phyloP scores from a whole-genome alignment of 805 yeast species.

The Groenewaldozyma salmanticensis region DNA sequence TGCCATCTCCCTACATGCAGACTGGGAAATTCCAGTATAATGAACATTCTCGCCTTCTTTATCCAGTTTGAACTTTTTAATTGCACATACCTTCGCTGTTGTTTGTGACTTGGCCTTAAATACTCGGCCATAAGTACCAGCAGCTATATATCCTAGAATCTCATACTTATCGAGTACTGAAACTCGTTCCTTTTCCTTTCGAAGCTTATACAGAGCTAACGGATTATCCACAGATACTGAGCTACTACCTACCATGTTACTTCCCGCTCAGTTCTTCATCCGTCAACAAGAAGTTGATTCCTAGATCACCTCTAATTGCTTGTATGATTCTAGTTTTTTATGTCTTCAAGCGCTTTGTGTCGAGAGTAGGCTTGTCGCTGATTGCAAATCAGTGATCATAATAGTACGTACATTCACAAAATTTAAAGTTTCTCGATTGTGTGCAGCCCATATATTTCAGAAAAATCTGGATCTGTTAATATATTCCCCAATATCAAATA shows the following conservation, averaged over 20 bases:
- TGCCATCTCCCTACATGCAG: conserved; percentile 95
- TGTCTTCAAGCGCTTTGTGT: too few relatives aligned
- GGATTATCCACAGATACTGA: conserved; percentile 22
- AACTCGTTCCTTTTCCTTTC: conserved; percentile 56
- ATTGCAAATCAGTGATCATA: too few relatives aligned
- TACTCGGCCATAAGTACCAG: conserved; percentile 93
- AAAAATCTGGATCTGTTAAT: neutral
- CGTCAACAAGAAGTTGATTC: too few relatives aligned
- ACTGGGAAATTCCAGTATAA: conserved; percentile 91
- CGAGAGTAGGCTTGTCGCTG: too few relatives aligned
- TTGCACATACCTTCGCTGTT: conserved; percentile 49
- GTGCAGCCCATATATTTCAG: conserved; percentile 1
- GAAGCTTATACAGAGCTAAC: conserved; percentile 40
- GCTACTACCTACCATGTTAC: neutral
- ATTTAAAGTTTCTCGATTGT: too few relatives aligned
- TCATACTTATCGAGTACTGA: conserved; percentile 80
- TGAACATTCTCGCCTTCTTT: conserved; percentile 81
- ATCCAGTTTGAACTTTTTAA: conserved; percentile 92
- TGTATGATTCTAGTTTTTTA: too few relatives aligned
- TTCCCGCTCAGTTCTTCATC: too few relatives aligned
- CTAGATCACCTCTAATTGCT: too few relatives aligned
- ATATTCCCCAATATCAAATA: neutral
- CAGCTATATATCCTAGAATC: conserved; percentile 91
- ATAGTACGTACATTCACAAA: too few relatives aligned
- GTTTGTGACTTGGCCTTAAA: conserved; percentile 66